Conservation (phyloP, 2,329 filamentous ascomycete species). For the Tolypocladium tropicale region DNA sequence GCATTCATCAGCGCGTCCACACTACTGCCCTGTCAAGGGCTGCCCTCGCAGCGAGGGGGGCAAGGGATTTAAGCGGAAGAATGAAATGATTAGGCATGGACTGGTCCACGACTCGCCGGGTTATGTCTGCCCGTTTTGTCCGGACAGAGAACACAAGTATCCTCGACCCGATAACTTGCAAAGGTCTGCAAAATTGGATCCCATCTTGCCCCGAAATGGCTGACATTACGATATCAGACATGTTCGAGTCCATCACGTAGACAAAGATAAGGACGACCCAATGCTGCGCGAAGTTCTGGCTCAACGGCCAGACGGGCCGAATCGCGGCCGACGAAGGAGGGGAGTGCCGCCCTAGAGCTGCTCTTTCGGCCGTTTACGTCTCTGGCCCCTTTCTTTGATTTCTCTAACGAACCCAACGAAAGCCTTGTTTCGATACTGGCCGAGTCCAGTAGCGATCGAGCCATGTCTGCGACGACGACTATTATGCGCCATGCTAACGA, state of each 20-base stretch:
- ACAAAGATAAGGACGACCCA: constrained; percentile 83
- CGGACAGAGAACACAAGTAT: constrained; percentile 87
- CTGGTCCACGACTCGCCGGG: constrained; percentile 90
- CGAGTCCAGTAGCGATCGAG: background rate
- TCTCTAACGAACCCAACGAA: background rate
- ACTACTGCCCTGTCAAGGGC: constrained; percentile 53
- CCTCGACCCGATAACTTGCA: constrained; percentile 93
- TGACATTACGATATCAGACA: constrained; percentile 46
- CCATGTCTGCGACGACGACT: background rate
- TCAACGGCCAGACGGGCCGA: constrained; percentile 76
- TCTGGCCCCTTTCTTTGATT: background rate
- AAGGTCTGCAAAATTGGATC: constrained; percentile 48
- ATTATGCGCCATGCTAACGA: background rate
- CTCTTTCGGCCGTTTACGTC: constrained; percentile 1
- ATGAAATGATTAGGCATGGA: constrained; percentile 66
- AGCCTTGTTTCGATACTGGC: background rate
- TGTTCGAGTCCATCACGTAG: constrained; percentile 82
- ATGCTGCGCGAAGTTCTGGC: constrained; percentile 72
- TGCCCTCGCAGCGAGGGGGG: constrained; percentile 55
- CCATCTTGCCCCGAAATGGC: constrained; percentile 1
- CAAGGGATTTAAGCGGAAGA: constrained; percentile 62
- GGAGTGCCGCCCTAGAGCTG: constrained; percentile 26
- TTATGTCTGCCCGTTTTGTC: constrained; percentile 93
- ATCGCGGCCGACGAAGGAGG: constrained; percentile 66
- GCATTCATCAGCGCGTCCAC: constrained; percentile 53